Base-by-base conservation (phyloP, 225 moss, liverwort and hornwort species). In the Neckera pumila region DNA sequence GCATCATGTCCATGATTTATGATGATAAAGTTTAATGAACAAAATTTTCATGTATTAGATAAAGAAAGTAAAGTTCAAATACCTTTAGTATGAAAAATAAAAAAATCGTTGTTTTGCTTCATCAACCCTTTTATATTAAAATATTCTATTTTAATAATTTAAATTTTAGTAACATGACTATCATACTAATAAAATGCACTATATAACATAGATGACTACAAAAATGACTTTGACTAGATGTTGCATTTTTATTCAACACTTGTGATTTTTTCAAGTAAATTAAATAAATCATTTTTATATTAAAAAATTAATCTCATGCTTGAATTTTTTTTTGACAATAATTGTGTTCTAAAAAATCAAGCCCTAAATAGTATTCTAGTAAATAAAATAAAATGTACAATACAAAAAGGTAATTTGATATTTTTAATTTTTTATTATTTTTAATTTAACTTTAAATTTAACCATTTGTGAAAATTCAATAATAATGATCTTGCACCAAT, bases 291-390 rank as follows among this genome's bases (percentile, higher is more conserved):
- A 19, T 9, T 7, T 30, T 11, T 0, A 7, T 4, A 47, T 28
- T 31, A 74, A 0, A 19, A 71, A 30, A 11, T 5, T 47, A 18
- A 0, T 18, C 11, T 31, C 31, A 31, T 74, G 4, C 11, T 74
- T 47, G 7, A 74, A 31, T 0, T 31, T 2, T 74, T n/a, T n/a
- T n/a, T n/a, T n/a, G 2, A 19, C 31, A 2, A 47, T 7, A 74
- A 47, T 18, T 1, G 0, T 9, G 30, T 11, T 47, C 9, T 6
- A 43, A 7, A 3, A 71, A 70, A 71, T 42, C 5, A 5, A 26
- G 9, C 5, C 26, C 0, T 70, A 0, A 25, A 26, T 26, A 42
- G 42, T 5, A 14, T 1, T 9, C 3, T 26, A 14, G 2, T 3
- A 42, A 70, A 1, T 23, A 42, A 70, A 26, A 3, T 15, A 26